Percentiles rank a stretch among this genome's conserved stretches.
phyloP scores from a whole-genome alignment of 2,329 filamentous ascomycete genomes.

The Xylaria digitata region DNA sequence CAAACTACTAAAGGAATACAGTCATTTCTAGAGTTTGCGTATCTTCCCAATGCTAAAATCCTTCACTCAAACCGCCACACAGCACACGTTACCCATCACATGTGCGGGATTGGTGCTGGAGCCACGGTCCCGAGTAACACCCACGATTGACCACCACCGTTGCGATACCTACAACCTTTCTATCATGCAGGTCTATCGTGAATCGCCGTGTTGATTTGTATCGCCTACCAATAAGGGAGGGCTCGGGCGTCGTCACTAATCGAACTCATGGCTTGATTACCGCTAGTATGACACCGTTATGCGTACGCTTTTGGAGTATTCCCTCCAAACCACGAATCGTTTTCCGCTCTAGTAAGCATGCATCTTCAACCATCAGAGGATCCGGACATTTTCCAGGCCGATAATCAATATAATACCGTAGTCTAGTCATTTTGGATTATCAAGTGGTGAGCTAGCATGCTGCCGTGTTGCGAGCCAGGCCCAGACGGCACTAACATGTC shows the following conservation, averaged over 20 bases:
- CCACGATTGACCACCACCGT: not conserved
- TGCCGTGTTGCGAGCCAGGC: slow-evolving; percentile 13
- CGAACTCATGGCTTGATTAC: slow-evolving; percentile 6
- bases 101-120: not conserved
- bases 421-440: not conserved
- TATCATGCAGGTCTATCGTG: slow-evolving; percentile 3
- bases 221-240: slow-evolving; percentile 11
- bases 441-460: slow-evolving; percentile 35
- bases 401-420: slow-evolving; percentile 5
- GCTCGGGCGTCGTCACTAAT: slow-evolving; percentile 3
- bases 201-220: not conserved
- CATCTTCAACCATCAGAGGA: not conserved
- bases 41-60: not conserved
- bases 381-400: not conserved
- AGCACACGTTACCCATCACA: slow-evolving; percentile 8
- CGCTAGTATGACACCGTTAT: slow-evolving; percentile 33
- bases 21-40: slow-evolving; percentile 3
- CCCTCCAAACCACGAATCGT: slow-evolving; percentile 21
- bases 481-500: slow-evolving; percentile 16
- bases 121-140: not conserved
- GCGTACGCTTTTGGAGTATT: slow-evolving; percentile 1
- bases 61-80: slow-evolving; percentile 3
- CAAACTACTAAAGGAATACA: not conserved
- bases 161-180: not conserved
- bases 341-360: slow-evolving; percentile 6